These are phyloP conservation scores for Peniophora sp. DNA, from an alignment of 1,284 basidiomycete species.

Conservation along the genomic window DNA sequence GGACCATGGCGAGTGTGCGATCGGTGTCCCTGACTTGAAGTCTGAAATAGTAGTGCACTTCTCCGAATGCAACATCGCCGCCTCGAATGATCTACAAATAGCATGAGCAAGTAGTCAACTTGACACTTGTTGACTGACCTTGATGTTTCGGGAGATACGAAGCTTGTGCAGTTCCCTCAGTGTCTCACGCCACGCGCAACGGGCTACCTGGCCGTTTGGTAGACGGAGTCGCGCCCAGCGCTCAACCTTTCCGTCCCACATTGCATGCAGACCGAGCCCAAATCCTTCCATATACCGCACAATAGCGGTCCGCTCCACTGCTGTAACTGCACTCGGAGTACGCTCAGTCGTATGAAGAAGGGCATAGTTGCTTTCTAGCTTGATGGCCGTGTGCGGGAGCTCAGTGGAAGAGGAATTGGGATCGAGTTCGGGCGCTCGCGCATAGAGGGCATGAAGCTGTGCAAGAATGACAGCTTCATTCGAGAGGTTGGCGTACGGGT, in stretches of 20 bases:
- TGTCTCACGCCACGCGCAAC: neutral
- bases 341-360: neutral
- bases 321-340: neutral
- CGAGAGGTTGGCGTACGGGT: conserved; percentile 23
- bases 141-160: neutral
- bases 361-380: neutral
- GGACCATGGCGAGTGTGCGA: neutral
- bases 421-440: conserved; percentile 15
- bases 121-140: neutral
- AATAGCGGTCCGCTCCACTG: neutral
- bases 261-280: neutral
- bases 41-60: neutral
- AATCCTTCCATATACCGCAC: neutral
- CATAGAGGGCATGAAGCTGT: conserved; percentile 21
- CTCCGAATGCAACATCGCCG: neutral
- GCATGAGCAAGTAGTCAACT: neutral
- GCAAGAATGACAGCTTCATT: conserved; percentile 16
- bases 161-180: neutral
- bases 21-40: neutral
- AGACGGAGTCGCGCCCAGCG: neutral
- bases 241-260: neutral
- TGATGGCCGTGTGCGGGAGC: neutral
- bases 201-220: neutral
- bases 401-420: neutral
- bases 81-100: neutral